Evolutionary conservation across 495 filamentous ascomycete genomes (phyloP).

Genomic region (Aspergillus asperescens): DNA sequence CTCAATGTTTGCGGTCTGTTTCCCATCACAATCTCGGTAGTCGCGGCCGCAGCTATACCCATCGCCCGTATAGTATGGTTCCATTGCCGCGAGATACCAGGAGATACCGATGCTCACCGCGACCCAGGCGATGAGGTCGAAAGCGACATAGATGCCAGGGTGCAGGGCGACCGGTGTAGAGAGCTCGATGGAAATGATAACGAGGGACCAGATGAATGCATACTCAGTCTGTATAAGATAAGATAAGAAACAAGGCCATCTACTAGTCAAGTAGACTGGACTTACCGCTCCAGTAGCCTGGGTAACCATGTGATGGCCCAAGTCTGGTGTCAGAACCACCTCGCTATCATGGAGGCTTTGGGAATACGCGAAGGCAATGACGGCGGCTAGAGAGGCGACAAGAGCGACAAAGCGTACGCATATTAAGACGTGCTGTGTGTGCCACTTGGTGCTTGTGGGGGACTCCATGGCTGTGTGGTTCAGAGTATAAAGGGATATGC

Average conservation of each 20-base stretch:
- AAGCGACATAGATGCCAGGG: conserved; percentile 10
- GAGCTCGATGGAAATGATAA: background rate
- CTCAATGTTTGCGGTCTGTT: conserved; percentile 1
- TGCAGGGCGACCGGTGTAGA: conserved; percentile 1
- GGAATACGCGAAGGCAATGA: background rate
- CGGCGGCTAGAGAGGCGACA: background rate
- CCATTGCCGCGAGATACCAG: background rate
- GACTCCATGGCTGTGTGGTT: background rate
- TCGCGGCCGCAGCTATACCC: background rate
- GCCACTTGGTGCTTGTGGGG: background rate
- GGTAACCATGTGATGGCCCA: background rate
- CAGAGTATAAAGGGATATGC: too few species aligned
- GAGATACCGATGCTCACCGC: background rate
- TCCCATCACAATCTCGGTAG: background rate
- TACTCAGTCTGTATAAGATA: background rate
- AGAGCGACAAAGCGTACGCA: background rate
- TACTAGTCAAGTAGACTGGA: background rate
- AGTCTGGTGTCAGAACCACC: background rate
- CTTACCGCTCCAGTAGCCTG: conserved; percentile 2
- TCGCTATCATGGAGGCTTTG: background rate
- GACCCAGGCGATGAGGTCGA: conserved; percentile 7
- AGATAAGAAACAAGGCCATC: background rate
- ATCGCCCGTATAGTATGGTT: background rate
- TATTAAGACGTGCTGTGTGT: background rate
- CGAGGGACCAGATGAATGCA: conserved; percentile 1